Base-by-base conservation (phyloP, 2,329 filamentous ascomycete genomes). In the Phaeomoniella chlamydospora region DNA sequence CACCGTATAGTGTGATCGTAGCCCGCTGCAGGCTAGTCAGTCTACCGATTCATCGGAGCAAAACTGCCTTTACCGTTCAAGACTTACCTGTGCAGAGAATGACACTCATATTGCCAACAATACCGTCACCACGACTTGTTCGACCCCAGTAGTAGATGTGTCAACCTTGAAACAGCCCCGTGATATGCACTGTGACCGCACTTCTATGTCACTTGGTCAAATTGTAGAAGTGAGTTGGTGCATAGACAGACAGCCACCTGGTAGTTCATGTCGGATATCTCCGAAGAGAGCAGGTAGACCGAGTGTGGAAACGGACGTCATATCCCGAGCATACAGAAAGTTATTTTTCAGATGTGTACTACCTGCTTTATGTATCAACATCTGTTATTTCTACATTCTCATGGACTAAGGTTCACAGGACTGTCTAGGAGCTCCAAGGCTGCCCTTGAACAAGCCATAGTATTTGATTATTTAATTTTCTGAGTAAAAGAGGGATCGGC, bases 1-100 rank as follows among this genome's bases (percentile, higher is more conserved):
- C 64, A 80, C 77, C 77, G 68, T 44, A 84, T 83, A 18, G 78
- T 83, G 57, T 81, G 78, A 56, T 82, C 78, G 58, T 82, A 82
- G 43, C 77, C 78, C 51, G 78, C 78, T 74, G 54, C 44, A 41
- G 43, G 22, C 31, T 26, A 9, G 22, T 26, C 22, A 26, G 22
- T n/a, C n/a, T n/a, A n/a, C n/a, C n/a, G n/a, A n/a, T n/a, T n/a
- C n/a, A n/a, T n/a, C n/a, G n/a, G n/a, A n/a, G n/a, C n/a, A n/a
- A n/a, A n/a, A n/a, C n/a, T n/a, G n/a, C n/a, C n/a, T n/a, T n/a
- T n/a, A n/a, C n/a, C n/a, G n/a, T n/a, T n/a, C n/a, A n/a, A n/a
- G n/a, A n/a, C 65, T 53, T 57, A 77, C 74, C 74, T 41, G 74
- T 79, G 49, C 74, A 78, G 26, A 79, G 62, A 49, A 79, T 78